A percentile compares a stretch with the other conserved stretches of the same genome.
Conservation (phyloP, 257 asterid genomes). For the Rehmannia glutinosa region DNA sequence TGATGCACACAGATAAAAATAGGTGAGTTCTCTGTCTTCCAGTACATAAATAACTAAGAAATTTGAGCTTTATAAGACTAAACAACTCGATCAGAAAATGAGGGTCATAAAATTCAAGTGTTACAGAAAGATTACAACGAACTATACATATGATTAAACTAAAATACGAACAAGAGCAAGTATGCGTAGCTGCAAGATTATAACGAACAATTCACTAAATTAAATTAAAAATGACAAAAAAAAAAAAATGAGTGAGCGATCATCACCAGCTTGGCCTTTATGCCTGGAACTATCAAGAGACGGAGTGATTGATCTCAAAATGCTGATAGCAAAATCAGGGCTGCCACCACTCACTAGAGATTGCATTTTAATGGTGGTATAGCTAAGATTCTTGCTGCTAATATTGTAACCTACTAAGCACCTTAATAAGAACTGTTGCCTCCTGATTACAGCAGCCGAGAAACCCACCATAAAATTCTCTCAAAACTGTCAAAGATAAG, state of each 20-base stretch:
- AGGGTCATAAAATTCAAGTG: not conserved
- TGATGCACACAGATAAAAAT: not conserved
- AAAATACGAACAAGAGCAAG: not conserved
- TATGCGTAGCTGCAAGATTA: too few species aligned
- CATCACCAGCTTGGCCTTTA: slow-evolving; percentile 97
- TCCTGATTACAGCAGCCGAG: slow-evolving; percentile 46
- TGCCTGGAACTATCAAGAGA: slow-evolving; percentile 65
- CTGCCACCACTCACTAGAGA: slow-evolving; percentile 46
- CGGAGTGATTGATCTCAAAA: slow-evolving; percentile 83
- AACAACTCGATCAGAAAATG: not conserved
- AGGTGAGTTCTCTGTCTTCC: too few species aligned
- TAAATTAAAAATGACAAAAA: not conserved
- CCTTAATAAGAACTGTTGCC: slow-evolving; percentile 73
- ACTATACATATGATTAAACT: not conserved
- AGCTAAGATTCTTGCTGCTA: slow-evolving; percentile 22
- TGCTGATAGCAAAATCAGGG: slow-evolving; percentile 52
- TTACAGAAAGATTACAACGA: not conserved
- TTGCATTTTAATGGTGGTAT: slow-evolving; percentile 47
- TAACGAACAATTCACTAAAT: not conserved
- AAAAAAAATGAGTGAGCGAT: not conserved
- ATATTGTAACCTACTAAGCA: slow-evolving; percentile 50
- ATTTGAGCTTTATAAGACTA: not conserved
- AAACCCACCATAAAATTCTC: slow-evolving; percentile 54
- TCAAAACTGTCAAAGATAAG: slow-evolving; percentile 11
- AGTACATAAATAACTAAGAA: not conserved